A percentile compares a stretch with the other conserved stretches of the same genome.
These are phyloP conservation scores for Zygosaccharomyces sapae DNA, from an alignment of 1,139 yeast genomes.

Conservation along the genomic window DNA sequence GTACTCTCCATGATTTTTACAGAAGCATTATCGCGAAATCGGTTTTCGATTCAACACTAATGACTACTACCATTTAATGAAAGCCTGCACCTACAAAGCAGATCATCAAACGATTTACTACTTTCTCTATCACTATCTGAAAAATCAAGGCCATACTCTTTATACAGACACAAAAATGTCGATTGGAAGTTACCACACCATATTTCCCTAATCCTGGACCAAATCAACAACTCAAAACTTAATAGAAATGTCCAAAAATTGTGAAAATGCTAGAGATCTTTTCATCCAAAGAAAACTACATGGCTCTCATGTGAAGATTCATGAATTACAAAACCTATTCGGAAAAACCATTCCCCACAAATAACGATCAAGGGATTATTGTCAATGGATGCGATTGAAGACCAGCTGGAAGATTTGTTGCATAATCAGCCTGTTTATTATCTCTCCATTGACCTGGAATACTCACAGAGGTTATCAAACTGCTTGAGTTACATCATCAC, in stretches of 20 bases:
- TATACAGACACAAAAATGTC: not conserved
- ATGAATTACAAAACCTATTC: too few relatives aligned
- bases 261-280: conserved; percentile 5
- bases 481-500: conserved; percentile 4
- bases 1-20: conserved; percentile 11
- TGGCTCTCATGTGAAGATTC: not conserved
- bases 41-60: conserved; percentile 14
- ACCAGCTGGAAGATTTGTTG: not conserved
- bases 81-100: conserved; percentile 12
- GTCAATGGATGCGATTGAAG: conserved; percentile 1
- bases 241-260: conserved; percentile 8
- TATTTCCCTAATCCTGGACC: conserved; percentile 7
- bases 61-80: conserved; percentile 20
- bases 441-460: conserved; percentile 11
- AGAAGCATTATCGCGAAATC: conserved; percentile 1
- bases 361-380: conserved; percentile 5
- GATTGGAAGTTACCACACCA: conserved; percentile 13
- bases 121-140: conserved; percentile 18
- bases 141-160: conserved; percentile 12
- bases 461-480: conserved; percentile 9
- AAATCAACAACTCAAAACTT: conserved; percentile 2
- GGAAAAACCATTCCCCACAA: conserved; percentile 8
- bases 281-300: conserved; percentile 4
- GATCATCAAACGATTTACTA: conserved; percentile 14
- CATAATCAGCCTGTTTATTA: conserved; percentile 5